These are phyloP conservation scores for Alloteropsis semialata DNA, from an alignment of 176 grass and related monocot species.

Conservation along the genomic window DNA sequence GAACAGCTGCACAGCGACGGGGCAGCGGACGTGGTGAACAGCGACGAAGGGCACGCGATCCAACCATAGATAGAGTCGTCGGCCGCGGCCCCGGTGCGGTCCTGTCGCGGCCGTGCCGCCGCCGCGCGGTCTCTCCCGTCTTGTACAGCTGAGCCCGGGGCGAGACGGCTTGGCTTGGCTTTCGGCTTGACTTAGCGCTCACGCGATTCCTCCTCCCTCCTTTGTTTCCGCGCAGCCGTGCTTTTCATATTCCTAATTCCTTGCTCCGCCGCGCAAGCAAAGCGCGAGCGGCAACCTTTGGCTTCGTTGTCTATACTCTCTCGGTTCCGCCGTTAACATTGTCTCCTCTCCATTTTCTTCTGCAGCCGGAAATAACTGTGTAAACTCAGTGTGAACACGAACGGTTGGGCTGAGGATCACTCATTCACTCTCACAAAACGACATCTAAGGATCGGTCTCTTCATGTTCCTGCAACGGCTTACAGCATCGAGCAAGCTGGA, in stretches of 20 bases:
- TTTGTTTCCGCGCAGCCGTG: neutral
- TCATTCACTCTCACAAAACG: neutral
- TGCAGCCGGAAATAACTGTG: neutral
- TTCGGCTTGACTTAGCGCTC: conserved; percentile 1
- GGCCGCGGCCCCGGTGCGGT: too few relatives aligned
- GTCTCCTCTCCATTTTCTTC: too few relatives aligned
- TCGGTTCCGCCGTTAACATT: neutral
- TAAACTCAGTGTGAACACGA: neutral
- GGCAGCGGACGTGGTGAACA: too few relatives aligned
- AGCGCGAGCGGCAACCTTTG: neutral
- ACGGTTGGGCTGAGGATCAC: neutral
- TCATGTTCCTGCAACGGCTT: neutral
- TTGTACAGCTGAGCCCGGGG: too few relatives aligned
- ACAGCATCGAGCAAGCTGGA: neutral
- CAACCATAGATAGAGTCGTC: too few relatives aligned
- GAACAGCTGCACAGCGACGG: neutral
- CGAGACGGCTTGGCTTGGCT: neutral
- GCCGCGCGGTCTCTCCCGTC: too few relatives aligned
- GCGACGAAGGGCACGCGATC: too few relatives aligned
- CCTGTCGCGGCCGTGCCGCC: too few relatives aligned
- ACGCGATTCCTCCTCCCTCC: neutral
- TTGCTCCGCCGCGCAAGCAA: conserved; percentile 38
- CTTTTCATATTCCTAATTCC: too few relatives aligned
- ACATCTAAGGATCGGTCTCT: neutral
- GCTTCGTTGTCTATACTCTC: neutral